Evolutionary conservation across 176 grass and related monocot genomes (phyloP), one percentile per base, ranked within the genome.

Genomic region (Panicum miliaceum): DNA sequence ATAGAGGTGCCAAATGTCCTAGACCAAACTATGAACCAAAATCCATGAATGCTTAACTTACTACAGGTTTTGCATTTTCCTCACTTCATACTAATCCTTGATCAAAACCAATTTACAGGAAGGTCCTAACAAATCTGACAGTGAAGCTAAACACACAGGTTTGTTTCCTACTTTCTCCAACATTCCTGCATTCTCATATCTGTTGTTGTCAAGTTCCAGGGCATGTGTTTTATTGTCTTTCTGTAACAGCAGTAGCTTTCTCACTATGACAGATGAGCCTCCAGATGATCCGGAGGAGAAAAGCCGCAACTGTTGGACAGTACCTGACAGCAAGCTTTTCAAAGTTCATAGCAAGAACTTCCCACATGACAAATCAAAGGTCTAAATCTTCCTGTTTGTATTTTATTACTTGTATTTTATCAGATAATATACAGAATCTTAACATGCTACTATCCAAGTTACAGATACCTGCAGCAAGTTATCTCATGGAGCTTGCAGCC

Each of bases 301-400:
- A 81, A 88, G 77, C 29, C 91, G 93, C 40, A 95, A 96, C 87
- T 98, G 96, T 83, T 98, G 91, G 91, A 84, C 59, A 71, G 79
- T 92, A 76, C 96, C 96, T 53, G 93, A 96, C 64, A 83, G 90
- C 82, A 98, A 95, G 13, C 78, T 85, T 29, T 96, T 98, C 84
- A 96, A 96, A 96, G 91, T 98, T 34, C 96, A 91, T 52, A 91
- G 93, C 81, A 91, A 85, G 87, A 96, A 92, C 71, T 98, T 94
- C 85, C 78, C 90, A 3, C 66, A 83, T 65, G 96, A 98, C 71
- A 98, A 98, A 89, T 94, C 96, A 29, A 98, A 98, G 96, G 96
- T 98, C 84, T 19, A 66, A 80, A 63, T 35, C 51, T 85, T 43
- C 81, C 32, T 35, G 0, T 82, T 72, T 62, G 79, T 66, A 7